Base-by-base conservation (phyloP, 2,329 filamentous ascomycete genomes). In the Aspergillus felis region DNA sequence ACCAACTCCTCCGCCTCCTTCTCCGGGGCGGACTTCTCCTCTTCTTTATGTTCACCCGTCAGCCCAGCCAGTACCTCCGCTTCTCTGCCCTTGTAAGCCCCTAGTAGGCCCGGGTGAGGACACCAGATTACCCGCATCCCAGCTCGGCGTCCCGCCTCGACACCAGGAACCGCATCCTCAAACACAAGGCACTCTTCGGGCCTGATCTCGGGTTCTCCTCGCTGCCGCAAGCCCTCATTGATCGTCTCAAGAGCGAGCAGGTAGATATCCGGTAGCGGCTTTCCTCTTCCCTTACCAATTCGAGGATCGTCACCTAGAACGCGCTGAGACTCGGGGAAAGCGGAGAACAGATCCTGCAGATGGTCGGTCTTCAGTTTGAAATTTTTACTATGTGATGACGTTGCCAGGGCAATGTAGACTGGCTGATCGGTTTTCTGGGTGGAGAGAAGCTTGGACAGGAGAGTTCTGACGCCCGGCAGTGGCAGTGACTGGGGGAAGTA, bases 101-200 rank as follows among this genome's bases (percentile, higher is more conserved):
- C 79, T 76, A 89, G 81, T 53, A 99, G 77, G 68, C 85, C 90
- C 1, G 86, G 84, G 75, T 97, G 92, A 25, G 94, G 94, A 65
- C 86, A 88, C 94, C 94, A 99, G 1, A 96, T 81, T 12, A 95
- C 92, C 64, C 93, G 86, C 93, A 97, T 97, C 0, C 93, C 93
- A 0, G 94, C 94, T 63, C 94, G 85, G 54, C 94, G 81, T 4
- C 92, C 94, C 2, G 91, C 86, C 76, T 99, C 94, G 2, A 97
- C 91, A 3, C 94, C 94, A 0, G 92, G 91, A 1, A 97, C 92
- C 49, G 88, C 91, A 74, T 99, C 94, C 76, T 99, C 94, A 68
- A 99, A 97, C 0, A 97, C 94, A 17, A 99, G 81, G 71, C 94
- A 97, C 75, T 97, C 93, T 64, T 90, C 89, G 0, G 92, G 91